These are phyloP conservation scores for Podospora australis DNA, from an alignment of 495 filamentous ascomycete species.

Conservation along the genomic window DNA sequence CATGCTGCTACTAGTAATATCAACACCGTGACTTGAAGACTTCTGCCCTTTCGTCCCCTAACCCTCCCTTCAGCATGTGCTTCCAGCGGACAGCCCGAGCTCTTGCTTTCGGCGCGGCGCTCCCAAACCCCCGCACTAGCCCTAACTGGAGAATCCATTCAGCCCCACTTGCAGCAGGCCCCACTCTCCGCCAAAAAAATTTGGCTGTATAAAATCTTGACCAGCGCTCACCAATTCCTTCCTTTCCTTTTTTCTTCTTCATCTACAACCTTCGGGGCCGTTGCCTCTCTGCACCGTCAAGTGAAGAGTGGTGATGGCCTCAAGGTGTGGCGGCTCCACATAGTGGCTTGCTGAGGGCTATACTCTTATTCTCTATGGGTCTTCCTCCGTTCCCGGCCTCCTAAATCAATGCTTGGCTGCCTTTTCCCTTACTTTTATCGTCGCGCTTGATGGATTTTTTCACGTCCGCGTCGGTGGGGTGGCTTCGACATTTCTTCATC, in stretches of 20 bases:
- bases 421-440: slow-evolving; percentile 13
- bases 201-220: not conserved
- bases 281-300: slow-evolving; percentile 19
- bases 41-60: too few relatives aligned
- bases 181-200: not conserved
- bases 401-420: slow-evolving; percentile 15
- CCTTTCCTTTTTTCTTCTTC: slow-evolving; percentile 8
- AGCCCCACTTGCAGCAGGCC: too few relatives aligned
- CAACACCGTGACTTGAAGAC: too few relatives aligned
- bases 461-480: slow-evolving; percentile 21
- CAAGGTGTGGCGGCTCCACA: slow-evolving; percentile 20
- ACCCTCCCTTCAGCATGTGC: too few relatives aligned
- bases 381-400: slow-evolving; percentile 27
- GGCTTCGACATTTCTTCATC: slow-evolving; percentile 17
- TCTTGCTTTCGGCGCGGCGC: too few relatives aligned
- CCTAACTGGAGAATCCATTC: too few relatives aligned
- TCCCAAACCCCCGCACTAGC: slow-evolving; percentile 1
- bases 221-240: not conserved
- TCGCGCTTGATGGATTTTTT: slow-evolving; percentile 7
- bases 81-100: too few relatives aligned
- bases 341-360: slow-evolving; percentile 27
- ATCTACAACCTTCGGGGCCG: slow-evolving; percentile 5
- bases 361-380: slow-evolving; percentile 17
- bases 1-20: too few relatives aligned
- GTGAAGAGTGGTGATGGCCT: slow-evolving; percentile 10